Percentiles rank a stretch among this genome's conserved stretches.
These are phyloP conservation scores for Cucurbitaria berberidis DNA, from an alignment of 2,329 filamentous ascomycete genomes.

Conservation along the genomic window DNA sequence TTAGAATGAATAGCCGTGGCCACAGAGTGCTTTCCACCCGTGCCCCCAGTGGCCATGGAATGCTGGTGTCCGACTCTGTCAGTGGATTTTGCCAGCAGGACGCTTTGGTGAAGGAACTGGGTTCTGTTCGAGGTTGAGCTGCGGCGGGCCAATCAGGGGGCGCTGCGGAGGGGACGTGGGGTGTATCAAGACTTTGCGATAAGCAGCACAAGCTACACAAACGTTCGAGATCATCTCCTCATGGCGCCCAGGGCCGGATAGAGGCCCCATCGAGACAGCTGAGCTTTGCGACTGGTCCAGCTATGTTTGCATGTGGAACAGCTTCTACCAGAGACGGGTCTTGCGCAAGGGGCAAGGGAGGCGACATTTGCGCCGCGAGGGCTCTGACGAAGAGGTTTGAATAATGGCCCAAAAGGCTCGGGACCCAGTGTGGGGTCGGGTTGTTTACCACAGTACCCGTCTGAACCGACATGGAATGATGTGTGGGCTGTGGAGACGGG, in stretches of 20 bases:
- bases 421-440: constrained; percentile 24
- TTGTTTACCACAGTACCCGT: too few species aligned
- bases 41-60: constrained; percentile 5
- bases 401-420: constrained; percentile 23
- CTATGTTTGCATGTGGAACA: constrained; percentile 8
- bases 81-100: constrained; percentile 11
- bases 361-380: not conserved
- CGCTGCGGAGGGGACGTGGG: constrained; percentile 23
- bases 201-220: constrained; percentile 18
- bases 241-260: not conserved
- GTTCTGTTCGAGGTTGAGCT: too few species aligned
- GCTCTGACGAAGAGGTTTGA: constrained; percentile 25
- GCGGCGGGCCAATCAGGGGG: constrained; percentile 28
- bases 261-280: not conserved
- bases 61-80: constrained; percentile 3
- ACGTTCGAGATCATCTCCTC: constrained; percentile 6
- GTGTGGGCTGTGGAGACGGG: constrained; percentile 17
- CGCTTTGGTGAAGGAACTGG: too few species aligned
- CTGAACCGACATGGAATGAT: constrained; percentile 9
- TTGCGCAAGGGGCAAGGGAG: not conserved
- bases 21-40: constrained; percentile 2
- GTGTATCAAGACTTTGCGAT: constrained; percentile 29
- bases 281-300: not conserved
- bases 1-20: constrained; percentile 10
- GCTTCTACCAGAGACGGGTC: not conserved